These are phyloP conservation scores for Cicer judaicum DNA, from an alignment of 306 rosid genomes.

Conservation along the genomic window DNA sequence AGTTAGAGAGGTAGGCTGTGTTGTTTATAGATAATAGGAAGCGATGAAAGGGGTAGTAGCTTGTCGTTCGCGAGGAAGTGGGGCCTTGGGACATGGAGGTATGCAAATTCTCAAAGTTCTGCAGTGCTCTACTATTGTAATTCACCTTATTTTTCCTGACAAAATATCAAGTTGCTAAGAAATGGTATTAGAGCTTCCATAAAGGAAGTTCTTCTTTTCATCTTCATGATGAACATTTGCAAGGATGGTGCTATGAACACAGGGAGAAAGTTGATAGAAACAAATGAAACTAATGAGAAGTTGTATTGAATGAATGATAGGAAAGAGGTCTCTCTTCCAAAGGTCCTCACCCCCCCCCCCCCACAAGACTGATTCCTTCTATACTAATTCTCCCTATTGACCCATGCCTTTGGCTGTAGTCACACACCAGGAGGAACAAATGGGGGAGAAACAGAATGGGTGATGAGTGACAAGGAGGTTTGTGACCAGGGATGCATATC, in stretches of 20 bases:
- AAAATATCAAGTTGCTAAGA: neutral
- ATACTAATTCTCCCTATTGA: neutral
- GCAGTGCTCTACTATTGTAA: neutral
- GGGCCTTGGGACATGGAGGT: neutral
- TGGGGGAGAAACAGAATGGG: no score
- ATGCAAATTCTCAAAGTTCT: neutral
- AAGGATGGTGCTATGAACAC: neutral
- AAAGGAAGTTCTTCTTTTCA: neutral
- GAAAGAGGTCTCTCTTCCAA: neutral
- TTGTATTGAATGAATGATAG: neutral
- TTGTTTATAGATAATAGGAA: slow-evolving; percentile 9
- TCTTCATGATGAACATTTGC: neutral
- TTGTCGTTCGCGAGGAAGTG: neutral
- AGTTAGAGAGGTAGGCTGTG: neutral
- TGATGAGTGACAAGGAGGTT: no score
- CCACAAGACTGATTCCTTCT: neutral
- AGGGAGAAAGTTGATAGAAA: neutral
- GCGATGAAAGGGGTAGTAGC: neutral
- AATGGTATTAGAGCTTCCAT: neutral
- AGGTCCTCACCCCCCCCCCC: neutral
- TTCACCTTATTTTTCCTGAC: neutral
- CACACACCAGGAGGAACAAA: neutral
- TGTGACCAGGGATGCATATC: no score
- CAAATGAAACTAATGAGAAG: neutral
- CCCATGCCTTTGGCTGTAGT: neutral